A percentile compares a stretch with the other conserved stretches of the same genome.
Evolutionary conservation across 1,284 basidiomycete species (phyloP).

Genomic region (Fomitopsis schrenkii): DNA sequence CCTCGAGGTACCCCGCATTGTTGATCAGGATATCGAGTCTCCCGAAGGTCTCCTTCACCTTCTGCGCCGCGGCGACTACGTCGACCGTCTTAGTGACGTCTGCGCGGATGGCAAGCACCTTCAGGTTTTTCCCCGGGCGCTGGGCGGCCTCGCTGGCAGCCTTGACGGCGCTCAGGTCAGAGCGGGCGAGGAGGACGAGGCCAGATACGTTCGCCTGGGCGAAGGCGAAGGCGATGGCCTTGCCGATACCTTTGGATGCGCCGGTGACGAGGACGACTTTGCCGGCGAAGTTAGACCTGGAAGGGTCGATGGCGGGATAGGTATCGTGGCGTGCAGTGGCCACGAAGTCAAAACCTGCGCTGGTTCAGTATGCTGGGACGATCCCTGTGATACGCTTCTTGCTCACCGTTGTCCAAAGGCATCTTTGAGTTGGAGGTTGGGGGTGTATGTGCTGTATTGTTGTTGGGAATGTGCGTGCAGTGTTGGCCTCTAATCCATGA

Average conservation of each 20-base stretch:
- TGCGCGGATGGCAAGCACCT: conserved; percentile 3
- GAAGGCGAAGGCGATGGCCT: background rate
- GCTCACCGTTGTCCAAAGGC: no score
- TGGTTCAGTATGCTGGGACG: background rate
- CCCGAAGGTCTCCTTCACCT: conserved; percentile 5
- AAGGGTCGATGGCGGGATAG: conserved; percentile 1
- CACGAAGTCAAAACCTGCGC: background rate
- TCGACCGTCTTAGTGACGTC: conserved; percentile 1
- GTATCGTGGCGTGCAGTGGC: background rate
- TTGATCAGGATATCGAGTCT: conserved; percentile 4
- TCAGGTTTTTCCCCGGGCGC: background rate
- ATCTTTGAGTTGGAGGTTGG: no score
- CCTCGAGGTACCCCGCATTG: conserved; percentile 13
- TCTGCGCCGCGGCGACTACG: conserved; percentile 4
- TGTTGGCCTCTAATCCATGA: no score
- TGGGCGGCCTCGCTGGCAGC: conserved; percentile 3
- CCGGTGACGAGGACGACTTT: background rate
- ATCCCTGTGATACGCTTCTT: no score
- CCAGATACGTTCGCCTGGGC: conserved; percentile 1
- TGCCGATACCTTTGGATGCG: background rate
- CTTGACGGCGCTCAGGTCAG: conserved; percentile 1
- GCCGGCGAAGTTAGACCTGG: background rate
- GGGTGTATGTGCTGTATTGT: no score
- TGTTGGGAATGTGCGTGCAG: no score
- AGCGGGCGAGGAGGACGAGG: conserved; percentile 3